These are phyloP conservation scores for Metschnikowia anglica DNA, from an alignment of 805 yeast genomes.

Conservation along the genomic window DNA sequence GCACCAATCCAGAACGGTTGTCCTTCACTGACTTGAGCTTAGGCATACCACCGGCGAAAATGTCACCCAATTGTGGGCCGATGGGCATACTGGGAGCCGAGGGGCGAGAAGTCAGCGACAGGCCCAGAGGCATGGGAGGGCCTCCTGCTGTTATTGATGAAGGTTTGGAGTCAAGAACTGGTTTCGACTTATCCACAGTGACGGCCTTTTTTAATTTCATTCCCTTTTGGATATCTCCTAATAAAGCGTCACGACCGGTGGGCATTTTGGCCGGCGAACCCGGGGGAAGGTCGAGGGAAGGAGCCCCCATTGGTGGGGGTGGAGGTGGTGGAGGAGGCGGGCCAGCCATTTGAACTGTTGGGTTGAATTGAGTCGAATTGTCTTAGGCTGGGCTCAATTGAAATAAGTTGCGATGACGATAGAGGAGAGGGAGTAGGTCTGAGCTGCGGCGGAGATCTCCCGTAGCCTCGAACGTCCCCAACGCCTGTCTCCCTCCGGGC, in stretches of 20 bases:
- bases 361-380: no score
- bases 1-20: conserved; percentile 37
- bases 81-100: conserved; percentile 26
- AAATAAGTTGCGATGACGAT: no score
- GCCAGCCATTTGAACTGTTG: conserved; percentile 46
- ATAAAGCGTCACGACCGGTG: conserved; percentile 46
- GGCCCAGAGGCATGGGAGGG: conserved; percentile 7
- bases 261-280: conserved; percentile 21
- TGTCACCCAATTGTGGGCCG: conserved; percentile 58
- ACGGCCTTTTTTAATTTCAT: conserved; percentile 41
- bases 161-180: conserved; percentile 47
- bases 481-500: no score
- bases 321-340: conserved; percentile 37
- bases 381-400: no score
- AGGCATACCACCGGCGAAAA: conserved; percentile 80
- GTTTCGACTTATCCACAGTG: conserved; percentile 51
- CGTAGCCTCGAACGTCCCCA: no score
- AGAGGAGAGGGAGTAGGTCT: no score
- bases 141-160: conserved; percentile 19
- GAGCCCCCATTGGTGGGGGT: conserved; percentile 29
- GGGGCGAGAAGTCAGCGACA: background rate
- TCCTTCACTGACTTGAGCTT: conserved; percentile 50
- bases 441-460: no score
- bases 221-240: conserved; percentile 79
- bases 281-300: conserved; percentile 23